phyloP scores from a whole-genome alignment of 139 green algal genomes.

The Chlorella sorokiniana region DNA sequence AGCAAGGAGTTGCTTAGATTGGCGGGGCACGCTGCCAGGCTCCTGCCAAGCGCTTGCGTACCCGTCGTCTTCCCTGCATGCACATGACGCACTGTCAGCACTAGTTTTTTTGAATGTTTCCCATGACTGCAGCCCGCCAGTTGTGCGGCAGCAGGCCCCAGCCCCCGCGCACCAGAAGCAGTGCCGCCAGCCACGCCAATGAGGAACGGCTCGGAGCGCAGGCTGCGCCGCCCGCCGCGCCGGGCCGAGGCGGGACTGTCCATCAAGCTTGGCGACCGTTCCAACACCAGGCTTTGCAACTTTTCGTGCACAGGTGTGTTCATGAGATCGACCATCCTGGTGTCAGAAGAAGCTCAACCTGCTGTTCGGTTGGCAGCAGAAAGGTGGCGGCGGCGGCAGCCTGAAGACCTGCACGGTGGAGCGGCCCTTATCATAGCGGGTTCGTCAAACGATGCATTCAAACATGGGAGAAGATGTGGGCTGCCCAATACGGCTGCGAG shows the following conservation, averaged over 20 bases:
- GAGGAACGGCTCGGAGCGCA: slow-evolving; percentile 64
- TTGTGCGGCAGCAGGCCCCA: too few relatives aligned
- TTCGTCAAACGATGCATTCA: too few relatives aligned
- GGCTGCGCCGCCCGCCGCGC: slow-evolving; percentile 10
- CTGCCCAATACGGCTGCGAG: too few relatives aligned
- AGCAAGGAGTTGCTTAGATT: not conserved
- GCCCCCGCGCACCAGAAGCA: not conserved
- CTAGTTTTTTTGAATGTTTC: too few relatives aligned
- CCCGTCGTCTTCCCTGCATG: slow-evolving; percentile 21
- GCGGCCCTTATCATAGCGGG: too few relatives aligned
- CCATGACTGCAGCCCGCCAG: too few relatives aligned
- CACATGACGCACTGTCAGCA: not conserved
- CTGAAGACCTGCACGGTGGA: too few relatives aligned
- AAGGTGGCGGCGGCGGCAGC: too few relatives aligned
- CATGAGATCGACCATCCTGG: not conserved
- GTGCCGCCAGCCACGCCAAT: slow-evolving; percentile 72
- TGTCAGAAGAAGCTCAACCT: too few relatives aligned
- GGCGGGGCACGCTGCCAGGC: not conserved
- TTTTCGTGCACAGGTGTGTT: not conserved
- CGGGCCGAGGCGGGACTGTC: slow-evolving; percentile 12
- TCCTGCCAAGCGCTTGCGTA: not conserved
- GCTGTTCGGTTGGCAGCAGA: too few relatives aligned
- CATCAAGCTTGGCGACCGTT: not conserved
- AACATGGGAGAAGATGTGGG: too few relatives aligned
- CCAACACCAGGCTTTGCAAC: not conserved